Conservation (phyloP, 139 green algal species). For the Chlorella sp. region DNA sequence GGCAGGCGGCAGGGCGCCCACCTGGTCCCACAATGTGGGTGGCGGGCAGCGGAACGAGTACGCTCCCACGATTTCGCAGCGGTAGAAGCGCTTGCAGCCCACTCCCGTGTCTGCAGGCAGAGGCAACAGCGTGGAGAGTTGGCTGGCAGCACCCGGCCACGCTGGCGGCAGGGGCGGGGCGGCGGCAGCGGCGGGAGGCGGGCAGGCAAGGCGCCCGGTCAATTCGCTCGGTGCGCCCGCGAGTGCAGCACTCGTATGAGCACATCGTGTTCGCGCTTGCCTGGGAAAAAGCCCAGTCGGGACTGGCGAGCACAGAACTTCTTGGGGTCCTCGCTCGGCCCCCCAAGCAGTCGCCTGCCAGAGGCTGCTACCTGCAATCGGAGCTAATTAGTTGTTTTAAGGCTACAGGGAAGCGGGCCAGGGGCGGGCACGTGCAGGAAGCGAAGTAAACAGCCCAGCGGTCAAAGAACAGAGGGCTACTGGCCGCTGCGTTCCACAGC, state of each 20-base stretch:
- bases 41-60: slow-evolving; percentile 12
- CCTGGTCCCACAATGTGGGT: slow-evolving; percentile 15
- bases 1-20: not conserved
- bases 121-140: not conserved
- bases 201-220: not conserved
- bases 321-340: not conserved
- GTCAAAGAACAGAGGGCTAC: not conserved
- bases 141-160: not conserved
- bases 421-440: not conserved
- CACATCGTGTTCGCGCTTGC: not conserved
- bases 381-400: not conserved
- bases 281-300: slow-evolving; percentile 14
- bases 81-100: slow-evolving; percentile 25
- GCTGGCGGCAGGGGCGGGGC: not conserved
- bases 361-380: not conserved
- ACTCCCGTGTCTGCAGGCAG: not conserved
- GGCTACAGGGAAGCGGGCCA: not conserved
- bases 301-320: not conserved
- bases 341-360: not conserved
- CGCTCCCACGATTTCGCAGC: not conserved
- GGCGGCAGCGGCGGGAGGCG: not conserved
- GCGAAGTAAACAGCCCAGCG: not conserved
- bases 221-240: not conserved
- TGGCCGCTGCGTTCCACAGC: not conserved
- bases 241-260: not conserved